Evolutionary conservation across 2,329 filamentous ascomycete species (phyloP).

Genomic region (Ceratocystis variospora): DNA sequence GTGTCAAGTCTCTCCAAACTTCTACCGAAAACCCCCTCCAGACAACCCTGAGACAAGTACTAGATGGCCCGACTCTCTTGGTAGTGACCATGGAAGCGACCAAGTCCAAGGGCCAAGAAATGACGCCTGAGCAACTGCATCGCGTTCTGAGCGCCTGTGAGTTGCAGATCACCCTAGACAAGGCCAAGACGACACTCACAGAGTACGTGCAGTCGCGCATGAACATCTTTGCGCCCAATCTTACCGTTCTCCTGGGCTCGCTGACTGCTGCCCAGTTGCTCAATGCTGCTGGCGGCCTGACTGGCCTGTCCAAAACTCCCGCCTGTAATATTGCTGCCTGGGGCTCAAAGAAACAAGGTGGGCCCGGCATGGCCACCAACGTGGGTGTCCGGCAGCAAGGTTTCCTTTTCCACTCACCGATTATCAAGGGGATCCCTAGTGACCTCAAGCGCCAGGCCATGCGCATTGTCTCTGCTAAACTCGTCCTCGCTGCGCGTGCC

Average conservation of each 20-base stretch:
- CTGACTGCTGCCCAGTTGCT: slow-evolving; percentile 92
- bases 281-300: slow-evolving; percentile 80
- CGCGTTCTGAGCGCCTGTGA: slow-evolving; percentile 66
- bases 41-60: slow-evolving; percentile 59
- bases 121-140: slow-evolving; percentile 61
- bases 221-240: slow-evolving; percentile 87
- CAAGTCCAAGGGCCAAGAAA: slow-evolving; percentile 66
- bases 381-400: slow-evolving; percentile 83
- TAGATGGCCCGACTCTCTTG: slow-evolving; percentile 87
- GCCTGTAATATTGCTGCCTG: slow-evolving; percentile 85
- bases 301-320: slow-evolving; percentile 78
- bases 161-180: slow-evolving; percentile 77
- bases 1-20: slow-evolving; percentile 65
- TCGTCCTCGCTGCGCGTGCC: slow-evolving; percentile 82
- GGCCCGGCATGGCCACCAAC: slow-evolving; percentile 77
- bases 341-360: slow-evolving; percentile 71
- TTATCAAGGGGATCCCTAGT: slow-evolving; percentile 70
- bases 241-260: slow-evolving; percentile 80
- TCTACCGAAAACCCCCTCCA: slow-evolving; percentile 67
- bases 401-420: slow-evolving; percentile 80
- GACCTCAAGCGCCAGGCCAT: slow-evolving; percentile 89
- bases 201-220: slow-evolving; percentile 95
- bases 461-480: slow-evolving; percentile 85
- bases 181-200: slow-evolving; percentile 71
- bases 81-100: slow-evolving; percentile 91